Percentiles rank a stretch among this genome's conserved stretches.
These are phyloP conservation scores for Actinomucor elegans DNA, from an alignment of 371 early-diverging fungal species.

Conservation along the genomic window DNA sequence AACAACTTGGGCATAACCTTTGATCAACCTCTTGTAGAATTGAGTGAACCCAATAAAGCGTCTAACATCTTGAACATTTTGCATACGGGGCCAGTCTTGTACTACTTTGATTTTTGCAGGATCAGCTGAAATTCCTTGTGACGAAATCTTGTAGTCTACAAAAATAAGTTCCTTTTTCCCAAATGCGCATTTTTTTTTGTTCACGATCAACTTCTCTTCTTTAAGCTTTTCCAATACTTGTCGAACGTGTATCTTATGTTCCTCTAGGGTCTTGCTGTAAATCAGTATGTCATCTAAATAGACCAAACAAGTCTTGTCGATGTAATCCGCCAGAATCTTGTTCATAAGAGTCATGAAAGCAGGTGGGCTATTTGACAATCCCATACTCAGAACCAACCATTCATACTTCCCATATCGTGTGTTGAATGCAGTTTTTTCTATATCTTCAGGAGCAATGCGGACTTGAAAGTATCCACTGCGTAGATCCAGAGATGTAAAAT, in stretches of 20 bases:
- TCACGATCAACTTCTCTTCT: constrained; percentile 31
- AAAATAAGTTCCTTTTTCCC: constrained; percentile 28
- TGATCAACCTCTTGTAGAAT: constrained; percentile 36
- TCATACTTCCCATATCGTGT: constrained; percentile 6
- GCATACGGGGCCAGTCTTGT: constrained; percentile 34
- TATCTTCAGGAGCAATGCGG: background rate
- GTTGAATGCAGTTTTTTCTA: constrained; percentile 6
- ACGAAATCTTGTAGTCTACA: constrained; percentile 40
- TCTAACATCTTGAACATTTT: constrained; percentile 33
- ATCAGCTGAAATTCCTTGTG: constrained; percentile 26
- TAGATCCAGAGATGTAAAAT: constrained; percentile 21
- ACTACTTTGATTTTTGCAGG: constrained; percentile 32
- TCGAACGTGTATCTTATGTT: constrained; percentile 44
- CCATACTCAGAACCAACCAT: background rate
- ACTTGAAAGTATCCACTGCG: constrained; percentile 7
- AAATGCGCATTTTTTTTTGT: constrained; percentile 57
- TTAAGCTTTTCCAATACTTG: constrained; percentile 34
- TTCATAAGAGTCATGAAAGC: constrained; percentile 3
- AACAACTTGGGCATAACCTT: constrained; percentile 28
- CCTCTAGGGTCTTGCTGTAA: constrained; percentile 39
- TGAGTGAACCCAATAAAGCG: constrained; percentile 33
- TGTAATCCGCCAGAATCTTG: constrained; percentile 22
- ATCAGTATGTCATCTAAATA: constrained; percentile 66
- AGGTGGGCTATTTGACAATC: background rate
- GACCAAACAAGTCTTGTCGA: constrained; percentile 37